These are phyloP conservation scores for Asterella californica DNA, from an alignment of 225 moss, liverwort and hornwort genomes.

Conservation along the genomic window DNA sequence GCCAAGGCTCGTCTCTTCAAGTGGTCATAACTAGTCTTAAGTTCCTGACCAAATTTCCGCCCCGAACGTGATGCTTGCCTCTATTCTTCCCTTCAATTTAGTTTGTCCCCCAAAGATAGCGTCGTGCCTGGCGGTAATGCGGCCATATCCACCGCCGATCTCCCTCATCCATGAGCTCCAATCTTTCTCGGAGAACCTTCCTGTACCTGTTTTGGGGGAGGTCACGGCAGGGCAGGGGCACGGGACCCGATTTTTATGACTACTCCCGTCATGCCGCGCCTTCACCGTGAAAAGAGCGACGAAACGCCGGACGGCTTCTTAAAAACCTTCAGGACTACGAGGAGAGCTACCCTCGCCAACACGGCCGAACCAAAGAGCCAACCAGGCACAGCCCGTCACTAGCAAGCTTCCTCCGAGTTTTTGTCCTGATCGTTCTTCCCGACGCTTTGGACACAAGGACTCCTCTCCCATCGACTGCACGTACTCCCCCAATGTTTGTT, in stretches of 20 bases:
- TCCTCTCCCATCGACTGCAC: too few relatives aligned
- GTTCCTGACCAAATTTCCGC: not conserved
- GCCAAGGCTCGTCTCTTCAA: not conserved
- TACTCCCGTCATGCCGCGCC: too few relatives aligned
- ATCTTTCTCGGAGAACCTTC: not conserved
- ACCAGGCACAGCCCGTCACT: too few relatives aligned
- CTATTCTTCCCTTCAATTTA: not conserved
- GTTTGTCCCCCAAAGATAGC: not conserved
- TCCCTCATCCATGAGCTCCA: not conserved
- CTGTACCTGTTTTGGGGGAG: not conserved
- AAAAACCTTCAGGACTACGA: too few relatives aligned
- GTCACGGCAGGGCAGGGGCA: too few relatives aligned
- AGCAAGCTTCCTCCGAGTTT: too few relatives aligned
- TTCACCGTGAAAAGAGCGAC: too few relatives aligned
- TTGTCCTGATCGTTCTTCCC: too few relatives aligned
- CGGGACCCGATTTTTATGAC: too few relatives aligned
- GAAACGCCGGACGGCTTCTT: too few relatives aligned
- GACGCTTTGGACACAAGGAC: not conserved
- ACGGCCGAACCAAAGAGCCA: too few relatives aligned
- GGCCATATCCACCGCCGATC: not conserved
- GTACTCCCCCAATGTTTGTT: not conserved
- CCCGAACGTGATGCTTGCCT: not conserved
- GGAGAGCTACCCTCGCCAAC: too few relatives aligned
- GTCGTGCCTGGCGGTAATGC: not conserved
- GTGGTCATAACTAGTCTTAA: not conserved